Percentiles rank a stretch among this genome's conserved stretches.
These are phyloP conservation scores for Hirschioporus abietinus DNA, from an alignment of 768 basidiomycete genomes.

Conservation along the genomic window DNA sequence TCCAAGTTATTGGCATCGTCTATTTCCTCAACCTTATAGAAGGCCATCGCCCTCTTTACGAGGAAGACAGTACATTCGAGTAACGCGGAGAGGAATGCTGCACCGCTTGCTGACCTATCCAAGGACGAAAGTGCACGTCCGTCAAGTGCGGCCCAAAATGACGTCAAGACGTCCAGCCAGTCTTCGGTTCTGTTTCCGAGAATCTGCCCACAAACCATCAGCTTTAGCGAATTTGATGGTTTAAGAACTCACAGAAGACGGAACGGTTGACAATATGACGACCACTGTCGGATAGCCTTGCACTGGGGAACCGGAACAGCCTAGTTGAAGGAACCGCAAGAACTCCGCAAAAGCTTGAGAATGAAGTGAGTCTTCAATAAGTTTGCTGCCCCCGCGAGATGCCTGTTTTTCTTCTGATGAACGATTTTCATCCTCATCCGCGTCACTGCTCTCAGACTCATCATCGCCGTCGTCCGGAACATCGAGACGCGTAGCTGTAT, in stretches of 20 bases:
- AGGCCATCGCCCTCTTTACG: constrained; percentile 27
- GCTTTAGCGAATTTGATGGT: neutral
- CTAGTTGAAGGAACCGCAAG: constrained; percentile 69
- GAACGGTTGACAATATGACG: constrained; percentile 77
- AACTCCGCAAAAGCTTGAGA: constrained; percentile 65
- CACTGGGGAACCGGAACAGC: constrained; percentile 73
- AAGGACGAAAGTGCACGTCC: constrained; percentile 58
- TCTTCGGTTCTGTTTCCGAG: constrained; percentile 16
- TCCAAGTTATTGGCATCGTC: constrained; percentile 4
- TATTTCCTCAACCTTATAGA: neutral
- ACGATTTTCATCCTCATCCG: constrained; percentile 17
- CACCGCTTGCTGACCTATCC: constrained; percentile 44
- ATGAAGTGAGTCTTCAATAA: constrained; percentile 6
- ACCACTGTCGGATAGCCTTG: constrained; percentile 81
- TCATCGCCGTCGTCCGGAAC: constrained; percentile 27
- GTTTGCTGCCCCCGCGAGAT: neutral
- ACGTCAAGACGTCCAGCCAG: constrained; percentile 53
- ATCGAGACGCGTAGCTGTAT: constrained; percentile 24
- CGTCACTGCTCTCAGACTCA: constrained; percentile 31
- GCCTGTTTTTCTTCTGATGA: neutral
- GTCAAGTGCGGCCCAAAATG: constrained; percentile 82
- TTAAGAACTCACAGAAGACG: constrained; percentile 45
- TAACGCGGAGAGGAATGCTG: constrained; percentile 63
- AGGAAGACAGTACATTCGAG: constrained; percentile 68
- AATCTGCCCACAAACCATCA: constrained; percentile 18